A percentile compares a stretch with the other conserved stretches of the same genome.
Evolutionary conservation across 495 filamentous ascomycete genomes (phyloP).

Genomic region (Filosporella fistucella): DNA sequence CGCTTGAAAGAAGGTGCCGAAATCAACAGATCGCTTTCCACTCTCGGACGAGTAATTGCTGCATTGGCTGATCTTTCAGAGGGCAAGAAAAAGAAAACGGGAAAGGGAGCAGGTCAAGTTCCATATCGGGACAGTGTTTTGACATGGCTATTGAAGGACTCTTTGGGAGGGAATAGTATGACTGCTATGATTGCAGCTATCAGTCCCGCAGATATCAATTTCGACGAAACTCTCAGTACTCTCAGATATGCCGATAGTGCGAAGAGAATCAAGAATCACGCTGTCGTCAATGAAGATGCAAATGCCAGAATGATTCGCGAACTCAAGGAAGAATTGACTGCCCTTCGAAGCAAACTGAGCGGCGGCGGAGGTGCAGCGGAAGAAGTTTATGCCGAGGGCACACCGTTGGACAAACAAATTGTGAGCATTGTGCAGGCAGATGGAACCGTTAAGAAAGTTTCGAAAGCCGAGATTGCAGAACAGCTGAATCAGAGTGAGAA

Average conservation of each 20-base stretch:
- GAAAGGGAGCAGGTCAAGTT: constrained; percentile 61
- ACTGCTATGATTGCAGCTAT: constrained; percentile 99
- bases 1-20: constrained; percentile 97
- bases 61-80: constrained; percentile 87
- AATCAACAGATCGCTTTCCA: constrained; percentile 96
- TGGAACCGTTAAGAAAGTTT: constrained; percentile 88
- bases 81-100: constrained; percentile 75
- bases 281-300: constrained; percentile 97
- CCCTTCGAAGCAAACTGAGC: constrained; percentile 81
- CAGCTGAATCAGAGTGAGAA: constrained; percentile 96
- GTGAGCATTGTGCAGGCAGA: constrained; percentile 88
- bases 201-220: constrained; percentile 98
- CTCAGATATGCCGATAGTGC: constrained; percentile 95
- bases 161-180: constrained; percentile 97
- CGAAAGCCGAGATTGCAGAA: constrained; percentile 96
- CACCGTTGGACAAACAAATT: constrained; percentile 90
- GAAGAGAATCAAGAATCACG: constrained; percentile 99
- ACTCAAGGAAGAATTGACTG: constrained; percentile 88
- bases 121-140: constrained; percentile 96
- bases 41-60: constrained; percentile 96
- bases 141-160: constrained; percentile 97
- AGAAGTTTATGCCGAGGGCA: constrained; percentile 84
- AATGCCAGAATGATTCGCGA: constrained; percentile 99
- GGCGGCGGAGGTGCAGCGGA: constrained; percentile 44
- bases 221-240: constrained; percentile 94